Percentiles rank a stretch among this genome's conserved stretches.
phyloP scores from a whole-genome alignment of 495 filamentous ascomycete genomes.

The Neurospora terricola region DNA sequence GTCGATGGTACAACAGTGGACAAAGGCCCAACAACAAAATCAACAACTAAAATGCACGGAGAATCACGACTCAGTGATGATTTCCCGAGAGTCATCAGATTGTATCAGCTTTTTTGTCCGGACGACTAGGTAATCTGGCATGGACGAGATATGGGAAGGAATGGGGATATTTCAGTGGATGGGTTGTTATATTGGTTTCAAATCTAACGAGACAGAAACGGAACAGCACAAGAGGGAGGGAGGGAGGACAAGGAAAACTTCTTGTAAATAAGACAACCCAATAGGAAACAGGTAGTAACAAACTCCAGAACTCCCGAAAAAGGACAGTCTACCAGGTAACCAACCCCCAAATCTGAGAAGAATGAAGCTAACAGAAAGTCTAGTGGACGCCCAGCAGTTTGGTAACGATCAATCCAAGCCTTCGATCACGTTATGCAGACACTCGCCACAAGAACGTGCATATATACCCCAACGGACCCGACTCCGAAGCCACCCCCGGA shows the following conservation, averaged over 20 bases:
- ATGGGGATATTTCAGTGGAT: too few species aligned
- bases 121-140: too few species aligned
- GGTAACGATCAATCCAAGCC: background rate
- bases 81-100: background rate
- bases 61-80: background rate
- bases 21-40: background rate
- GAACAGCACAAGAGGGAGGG: background rate
- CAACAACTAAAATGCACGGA: background rate
- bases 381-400: background rate
- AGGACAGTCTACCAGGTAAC: background rate
- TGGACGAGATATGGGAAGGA: too few species aligned
- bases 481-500: background rate
- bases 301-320: background rate
- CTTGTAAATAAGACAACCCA: background rate
- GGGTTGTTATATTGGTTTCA: background rate
- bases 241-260: background rate
- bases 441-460: background rate
- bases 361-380: background rate
- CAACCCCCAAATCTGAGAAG: background rate
- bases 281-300: background rate
- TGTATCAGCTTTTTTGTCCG: background rate
- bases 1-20: background rate
- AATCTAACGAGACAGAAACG: background rate
- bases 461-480: background rate
- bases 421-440: background rate